Evolutionary conservation across 2,329 filamentous ascomycete genomes (phyloP), one percentile per base, ranked within the genome.

Genomic region (Venturia nashicola): DNA sequence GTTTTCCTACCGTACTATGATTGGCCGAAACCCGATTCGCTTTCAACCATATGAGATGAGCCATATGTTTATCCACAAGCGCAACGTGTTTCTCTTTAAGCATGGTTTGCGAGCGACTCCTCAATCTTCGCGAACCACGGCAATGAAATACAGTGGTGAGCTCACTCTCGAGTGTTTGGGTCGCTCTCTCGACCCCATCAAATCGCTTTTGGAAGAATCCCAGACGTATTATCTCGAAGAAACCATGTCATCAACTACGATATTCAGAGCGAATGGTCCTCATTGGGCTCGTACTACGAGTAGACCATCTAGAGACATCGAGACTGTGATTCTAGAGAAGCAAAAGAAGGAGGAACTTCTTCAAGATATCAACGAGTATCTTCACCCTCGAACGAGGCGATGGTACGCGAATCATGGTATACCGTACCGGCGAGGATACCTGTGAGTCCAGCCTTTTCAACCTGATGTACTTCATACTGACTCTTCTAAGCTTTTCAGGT

Each of bases 391-490:
- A 0, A 89, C 86, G 0, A 83, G 85, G 1, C 80, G 86, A 20
- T 96, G 90, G 90, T 96, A 96, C 71, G 81, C 87, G 0, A 88
- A 90, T 68, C 83, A 90, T 6, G 91, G 91, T 0, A 93, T 96
- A 40, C 91, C 91, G 0, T 95, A 95, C 72, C 83, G 91, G 14
- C 82, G 91, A 5, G 91, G 91, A 0, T 96, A 94, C 70, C 82
- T 96, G 61, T 54, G 7, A 57, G 51, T 36, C 6, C 14, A 8
- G 16, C 14, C 27, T 57, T 57, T 4, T 18, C 23, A 61, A 12
- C 36, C 16, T 36, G 59, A 5, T 7, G 8, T 40, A 6, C n/a
- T 7, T n/a, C 18, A n/a, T 20, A 27, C 39, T 36, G 16, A 61
- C n/a, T 12, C n/a, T 7, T 18, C 5, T 16, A 18, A 57, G 51